Evolutionary conservation across 2,329 filamentous ascomycete genomes (phyloP).

Genomic region (Fusarium globosum): DNA sequence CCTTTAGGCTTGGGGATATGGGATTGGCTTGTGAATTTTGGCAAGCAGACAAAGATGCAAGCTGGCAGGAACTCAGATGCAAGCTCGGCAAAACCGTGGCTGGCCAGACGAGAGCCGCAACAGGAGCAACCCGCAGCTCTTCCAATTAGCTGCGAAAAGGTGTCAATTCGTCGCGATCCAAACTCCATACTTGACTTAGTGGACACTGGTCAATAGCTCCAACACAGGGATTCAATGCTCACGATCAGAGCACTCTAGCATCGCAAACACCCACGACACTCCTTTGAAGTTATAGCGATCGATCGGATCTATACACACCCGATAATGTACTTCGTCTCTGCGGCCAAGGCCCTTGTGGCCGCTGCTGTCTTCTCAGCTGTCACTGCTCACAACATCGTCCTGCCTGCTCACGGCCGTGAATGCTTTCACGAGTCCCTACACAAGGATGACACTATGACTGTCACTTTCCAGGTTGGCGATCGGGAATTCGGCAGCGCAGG

Average conservation of each 20-base stretch:
- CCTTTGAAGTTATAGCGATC: conserved; percentile 18
- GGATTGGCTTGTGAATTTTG: conserved; percentile 37
- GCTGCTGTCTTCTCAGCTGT: conserved; percentile 65
- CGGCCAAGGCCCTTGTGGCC: conserved; percentile 58
- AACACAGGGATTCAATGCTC: conserved; percentile 26
- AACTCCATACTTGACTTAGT: conserved; percentile 18
- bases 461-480: conserved; percentile 98
- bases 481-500: conserved; percentile 94
- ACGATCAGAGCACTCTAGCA: conserved; percentile 12
- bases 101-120: conserved; percentile 22
- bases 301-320: conserved; percentile 7
- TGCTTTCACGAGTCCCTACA: conserved; percentile 97
- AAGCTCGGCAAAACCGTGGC: conserved; percentile 41
- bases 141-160: conserved; percentile 43
- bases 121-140: conserved; percentile 8
- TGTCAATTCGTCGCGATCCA: conserved; percentile 47
- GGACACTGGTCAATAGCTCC: conserved; percentile 31
- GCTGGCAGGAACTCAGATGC: conserved; percentile 27
- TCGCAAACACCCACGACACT: conserved; percentile 29
- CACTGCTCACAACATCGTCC: conserved; percentile 93
- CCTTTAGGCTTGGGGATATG: conserved; percentile 28
- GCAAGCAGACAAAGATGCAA: conserved; percentile 20
- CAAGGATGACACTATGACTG: conserved; percentile 96
- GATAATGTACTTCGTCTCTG: conserved; percentile 48
- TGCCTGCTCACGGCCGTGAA: conserved; percentile 91